phyloP scores from a whole-genome alignment of 169 alveolate species.

The Fabrea salina region DNA sequence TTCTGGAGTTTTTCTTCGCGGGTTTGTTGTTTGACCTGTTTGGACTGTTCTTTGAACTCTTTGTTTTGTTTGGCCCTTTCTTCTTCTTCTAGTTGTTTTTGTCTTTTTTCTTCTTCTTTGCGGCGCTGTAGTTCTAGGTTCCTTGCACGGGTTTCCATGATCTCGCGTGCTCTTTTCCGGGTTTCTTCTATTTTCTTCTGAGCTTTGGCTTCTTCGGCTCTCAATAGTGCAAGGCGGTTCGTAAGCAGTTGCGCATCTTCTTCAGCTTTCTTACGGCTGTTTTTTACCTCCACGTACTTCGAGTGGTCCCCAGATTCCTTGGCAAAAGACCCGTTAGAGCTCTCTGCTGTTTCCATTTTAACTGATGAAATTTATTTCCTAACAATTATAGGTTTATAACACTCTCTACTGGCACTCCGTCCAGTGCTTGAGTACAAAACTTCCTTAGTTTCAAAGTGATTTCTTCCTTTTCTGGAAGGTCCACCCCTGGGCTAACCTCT shows the following conservation, averaged over 20 bases:
- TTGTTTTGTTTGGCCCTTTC: background rate
- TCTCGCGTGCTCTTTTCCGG: constrained; percentile 58
- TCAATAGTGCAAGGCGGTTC: constrained; percentile 67
- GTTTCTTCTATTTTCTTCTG: constrained; percentile 79
- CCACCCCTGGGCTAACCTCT: too few relatives aligned
- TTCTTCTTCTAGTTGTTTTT: constrained; percentile 11
- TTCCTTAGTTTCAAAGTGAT: too few relatives aligned
- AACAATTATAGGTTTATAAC: too few relatives aligned
- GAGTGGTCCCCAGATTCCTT: background rate
- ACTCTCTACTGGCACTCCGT: too few relatives aligned
- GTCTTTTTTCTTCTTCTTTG: constrained; percentile 35
- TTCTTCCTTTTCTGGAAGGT: too few relatives aligned
- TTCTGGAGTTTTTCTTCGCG: background rate
- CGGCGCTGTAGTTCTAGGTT: constrained; percentile 41
- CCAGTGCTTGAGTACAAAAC: too few relatives aligned
- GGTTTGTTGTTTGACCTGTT: background rate
- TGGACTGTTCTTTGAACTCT: background rate
- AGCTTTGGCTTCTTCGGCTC: constrained; percentile 78
- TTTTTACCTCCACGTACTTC: constrained; percentile 44
- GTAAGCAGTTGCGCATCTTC: constrained; percentile 76
- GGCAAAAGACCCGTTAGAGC: too few relatives aligned
- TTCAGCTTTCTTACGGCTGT: constrained; percentile 62
- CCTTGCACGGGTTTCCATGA: constrained; percentile 40
- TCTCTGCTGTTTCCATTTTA: too few relatives aligned
- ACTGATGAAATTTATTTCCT: too few relatives aligned